Percentiles rank a stretch among this genome's conserved stretches.
Evolutionary conservation across 2,329 filamentous ascomycete species (phyloP).

Genomic region (Claviceps sorghi): DNA sequence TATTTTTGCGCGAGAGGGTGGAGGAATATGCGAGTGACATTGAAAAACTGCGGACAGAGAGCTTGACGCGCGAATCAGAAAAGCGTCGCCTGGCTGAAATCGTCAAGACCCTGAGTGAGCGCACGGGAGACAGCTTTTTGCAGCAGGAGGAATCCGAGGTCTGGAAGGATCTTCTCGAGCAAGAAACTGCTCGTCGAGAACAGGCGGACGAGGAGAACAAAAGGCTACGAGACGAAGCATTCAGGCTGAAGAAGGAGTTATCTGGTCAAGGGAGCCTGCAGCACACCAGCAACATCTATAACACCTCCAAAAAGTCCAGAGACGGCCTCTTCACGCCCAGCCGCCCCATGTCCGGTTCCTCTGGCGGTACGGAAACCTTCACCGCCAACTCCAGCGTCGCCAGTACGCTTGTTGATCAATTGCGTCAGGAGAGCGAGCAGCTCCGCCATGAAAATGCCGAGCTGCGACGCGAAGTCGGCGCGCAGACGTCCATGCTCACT

Average conservation of each 20-base stretch:
- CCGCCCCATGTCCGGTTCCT: constrained; percentile 34
- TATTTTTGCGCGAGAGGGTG: constrained; percentile 70
- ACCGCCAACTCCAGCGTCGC: constrained; percentile 41
- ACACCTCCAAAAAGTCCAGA: constrained; percentile 43
- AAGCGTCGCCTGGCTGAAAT: constrained; percentile 76
- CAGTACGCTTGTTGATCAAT: constrained; percentile 61
- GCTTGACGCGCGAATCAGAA: constrained; percentile 64
- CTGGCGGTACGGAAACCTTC: constrained; percentile 35
- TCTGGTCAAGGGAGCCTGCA: constrained; percentile 25
- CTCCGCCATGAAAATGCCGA: constrained; percentile 87
- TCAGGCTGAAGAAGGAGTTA: constrained; percentile 51
- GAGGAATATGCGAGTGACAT: constrained; percentile 75
- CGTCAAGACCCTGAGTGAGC: constrained; percentile 41
- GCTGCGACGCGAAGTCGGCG: constrained; percentile 77
- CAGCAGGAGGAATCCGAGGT: constrained; percentile 60
- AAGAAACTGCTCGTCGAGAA: constrained; percentile 77
- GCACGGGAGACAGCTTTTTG: constrained; percentile 33
- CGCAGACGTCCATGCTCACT: constrained; percentile 94
- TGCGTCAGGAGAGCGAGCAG: constrained; percentile 54
- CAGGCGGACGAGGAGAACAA: constrained; percentile 83
- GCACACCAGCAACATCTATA: constrained; percentile 52
- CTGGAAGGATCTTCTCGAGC: constrained; percentile 88
- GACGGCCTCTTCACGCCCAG: constrained; percentile 30
- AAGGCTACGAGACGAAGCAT: constrained; percentile 69
- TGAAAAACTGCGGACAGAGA: constrained; percentile 66